Percentiles rank a stretch among this genome's conserved stretches.
phyloP scores from a whole-genome alignment of 2,329 filamentous ascomycete genomes.

The Hypoxylon sp. region DNA sequence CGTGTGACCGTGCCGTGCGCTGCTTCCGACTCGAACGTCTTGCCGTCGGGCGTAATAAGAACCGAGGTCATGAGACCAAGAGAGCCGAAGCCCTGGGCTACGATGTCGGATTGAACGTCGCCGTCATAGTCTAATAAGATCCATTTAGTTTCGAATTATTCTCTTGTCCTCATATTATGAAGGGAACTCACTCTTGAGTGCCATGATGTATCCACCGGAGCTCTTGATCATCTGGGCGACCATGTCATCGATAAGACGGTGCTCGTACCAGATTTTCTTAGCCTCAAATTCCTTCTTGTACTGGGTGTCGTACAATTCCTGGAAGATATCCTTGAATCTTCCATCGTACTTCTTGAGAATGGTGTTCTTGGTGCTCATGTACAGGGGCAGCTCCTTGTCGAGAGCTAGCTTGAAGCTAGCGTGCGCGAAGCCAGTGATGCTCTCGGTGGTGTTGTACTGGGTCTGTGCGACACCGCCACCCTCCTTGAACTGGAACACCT shows the following conservation, averaged over 20 bases:
- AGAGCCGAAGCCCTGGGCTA: constrained; percentile 97
- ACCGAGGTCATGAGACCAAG: constrained; percentile 99
- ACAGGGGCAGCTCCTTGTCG: constrained; percentile 89
- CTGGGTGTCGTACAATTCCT: constrained; percentile 90
- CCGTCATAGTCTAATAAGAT: constrained; percentile 87
- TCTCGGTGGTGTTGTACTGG: constrained; percentile 98
- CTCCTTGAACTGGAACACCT: constrained; percentile 91
- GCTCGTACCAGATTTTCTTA: constrained; percentile 98
- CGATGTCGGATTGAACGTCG: constrained; percentile 98
- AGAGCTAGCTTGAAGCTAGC: constrained; percentile 96
- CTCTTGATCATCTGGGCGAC: constrained; percentile 99
- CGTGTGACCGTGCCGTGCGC: constrained; percentile 98
- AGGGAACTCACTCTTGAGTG: constrained; percentile 86
- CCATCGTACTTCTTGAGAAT: constrained; percentile 99
- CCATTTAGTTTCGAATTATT: constrained; percentile 31
- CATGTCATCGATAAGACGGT: constrained; percentile 99
- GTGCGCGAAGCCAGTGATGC: constrained; percentile 94
- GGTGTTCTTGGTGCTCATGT: constrained; percentile 99
- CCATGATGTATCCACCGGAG: constrained; percentile 95
- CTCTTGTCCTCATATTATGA: background rate
- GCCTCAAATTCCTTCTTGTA: constrained; percentile 93
- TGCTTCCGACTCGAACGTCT: constrained; percentile 97
- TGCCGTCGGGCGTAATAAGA: constrained; percentile 95
- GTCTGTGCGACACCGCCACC: constrained; percentile 92
- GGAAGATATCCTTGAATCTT: constrained; percentile 99